Base-by-base conservation (phyloP, 2,329 filamentous ascomycete genomes). In the Emmonsiellopsis sp. region DNA sequence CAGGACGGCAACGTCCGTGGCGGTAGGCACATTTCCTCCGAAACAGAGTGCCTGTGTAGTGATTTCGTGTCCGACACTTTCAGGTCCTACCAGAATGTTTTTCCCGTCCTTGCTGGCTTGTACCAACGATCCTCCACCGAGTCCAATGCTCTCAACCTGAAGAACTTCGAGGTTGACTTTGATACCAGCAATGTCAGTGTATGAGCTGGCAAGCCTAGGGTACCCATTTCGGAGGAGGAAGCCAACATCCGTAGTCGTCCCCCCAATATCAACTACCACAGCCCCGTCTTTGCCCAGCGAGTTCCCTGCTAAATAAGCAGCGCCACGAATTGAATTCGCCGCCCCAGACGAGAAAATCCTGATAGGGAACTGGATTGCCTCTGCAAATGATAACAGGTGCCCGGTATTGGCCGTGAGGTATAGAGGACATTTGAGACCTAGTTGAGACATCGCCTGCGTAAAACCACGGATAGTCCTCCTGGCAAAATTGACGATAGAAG, bases 341-440 rank as follows among this genome's bases (percentile, higher is more conserved):
- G 82, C 79, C 0, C 82, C 82, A 40, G 77, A 81, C 0, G 79
- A 80, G 58, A 85, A 85, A 0, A 80, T 84, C 47, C 77, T 70
- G 48, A 85, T 82, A 0, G 83, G 83, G 27, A 82, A 67, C 13
- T 72, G 68, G 0, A 79, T 74, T 1, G 82, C 82, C 51, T 73
- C 70, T 2, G 74, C 72, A 0, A 76, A 79, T 5, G 77, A 74
- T 6, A 82, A 66, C 2, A 85, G 71, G 0, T 81, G 84, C 1
- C 83, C 82, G 57, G 85, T 82, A 48, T 85, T 85, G 58, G 84
- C 77, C 0, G 81, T 82, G 40, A 86, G 71, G 56, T 82, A 85
- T 0, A 83, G 72, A 0, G 78, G 78, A 43, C 80, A 83, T 0
- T 62, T 59, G 1, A 83, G 64, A 0, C 74, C 71, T 2, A 85